Evolutionary conservation across 164 flowering plant species (phyloP), one percentile per base, ranked within the genome.

Genomic region (Kingdonia uniflora): DNA sequence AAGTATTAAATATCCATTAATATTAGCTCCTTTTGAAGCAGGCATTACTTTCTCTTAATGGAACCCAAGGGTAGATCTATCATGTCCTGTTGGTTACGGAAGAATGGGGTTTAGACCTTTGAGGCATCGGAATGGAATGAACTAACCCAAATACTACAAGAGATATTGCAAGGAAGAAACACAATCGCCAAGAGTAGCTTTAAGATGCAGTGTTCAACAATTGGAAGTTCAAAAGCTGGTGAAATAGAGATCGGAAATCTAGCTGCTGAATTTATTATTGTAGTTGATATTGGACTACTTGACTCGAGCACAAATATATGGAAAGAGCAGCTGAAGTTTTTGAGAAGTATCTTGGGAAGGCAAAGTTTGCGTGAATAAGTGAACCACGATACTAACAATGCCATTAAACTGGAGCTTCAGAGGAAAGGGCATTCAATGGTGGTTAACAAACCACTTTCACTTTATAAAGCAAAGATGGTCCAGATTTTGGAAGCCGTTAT

Each of bases 121-220:
- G 94, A 80, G 70, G 85, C 89, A 57, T 84, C 88, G 14, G 90
- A 84, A 19, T 92, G 98, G 98, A 85, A 87, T 54, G 90, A 81
- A 53, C 72, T 92, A 20, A 84, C 95, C 14, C 81, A 75, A 61
- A 71, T 68, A 51, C 87, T 92, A 53, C 65, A 66, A 48, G 78
- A 75, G 52, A 55, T 75, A 40, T 74, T 80, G 56, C 72, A 62
- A 51, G 38, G 65, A 33, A 65, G 58, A 56, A 66, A 40, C 43
- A 22, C 54, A 52, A 56, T 10, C 12, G 45, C 52, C 14, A 51
- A 49, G n/a, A 40, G 50, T 20, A 59, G 71, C 25, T 70, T 63
- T 44, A 65, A 65, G 17, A 14, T n/a, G 20, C 68, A 68, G 22
- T 45, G 46, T 62, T 40, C 72, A 51, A 48, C 25, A 26, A 64